Evolutionary conservation across 768 basidiomycete genomes (phyloP).

Genomic region (Neoboletus magnificus): DNA sequence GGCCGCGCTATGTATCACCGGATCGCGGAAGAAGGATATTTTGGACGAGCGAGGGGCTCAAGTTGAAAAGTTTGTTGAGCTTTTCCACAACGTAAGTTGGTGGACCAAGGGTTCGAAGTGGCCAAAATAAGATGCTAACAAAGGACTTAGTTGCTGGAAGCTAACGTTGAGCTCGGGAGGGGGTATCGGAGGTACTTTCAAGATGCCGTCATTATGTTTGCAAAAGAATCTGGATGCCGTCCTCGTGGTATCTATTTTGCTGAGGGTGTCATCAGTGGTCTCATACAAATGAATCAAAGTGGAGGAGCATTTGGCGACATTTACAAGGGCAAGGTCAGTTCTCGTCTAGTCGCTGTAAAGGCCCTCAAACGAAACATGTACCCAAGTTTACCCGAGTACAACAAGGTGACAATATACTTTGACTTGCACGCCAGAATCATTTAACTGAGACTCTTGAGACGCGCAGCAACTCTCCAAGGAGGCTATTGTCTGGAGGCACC

Average conservation of each 20-base stretch:
- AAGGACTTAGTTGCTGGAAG: conserved; percentile 21
- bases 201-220: conserved; percentile 17
- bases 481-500: conserved; percentile 33
- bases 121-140: conserved; percentile 1
- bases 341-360: conserved; percentile 32
- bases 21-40: neutral
- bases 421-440: neutral
- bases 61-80: conserved; percentile 15
- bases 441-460: neutral
- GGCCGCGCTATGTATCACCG: conserved; percentile 11
- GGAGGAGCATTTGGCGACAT: conserved; percentile 27
- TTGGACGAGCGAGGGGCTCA: neutral
- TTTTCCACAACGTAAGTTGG: conserved; percentile 25
- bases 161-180: conserved; percentile 12
- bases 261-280: conserved; percentile 4
- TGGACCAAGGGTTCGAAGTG: neutral
- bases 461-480: conserved; percentile 29
- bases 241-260: conserved; percentile 16
- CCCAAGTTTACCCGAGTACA: neutral
- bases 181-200: conserved; percentile 16
- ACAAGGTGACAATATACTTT: conserved; percentile 15
- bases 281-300: neutral
- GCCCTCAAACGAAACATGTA: neutral
- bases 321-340: conserved; percentile 14
- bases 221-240: conserved; percentile 18